Conservation (phyloP, 225 moss, liverwort and hornwort species). For the Marchantia polymorpha region DNA sequence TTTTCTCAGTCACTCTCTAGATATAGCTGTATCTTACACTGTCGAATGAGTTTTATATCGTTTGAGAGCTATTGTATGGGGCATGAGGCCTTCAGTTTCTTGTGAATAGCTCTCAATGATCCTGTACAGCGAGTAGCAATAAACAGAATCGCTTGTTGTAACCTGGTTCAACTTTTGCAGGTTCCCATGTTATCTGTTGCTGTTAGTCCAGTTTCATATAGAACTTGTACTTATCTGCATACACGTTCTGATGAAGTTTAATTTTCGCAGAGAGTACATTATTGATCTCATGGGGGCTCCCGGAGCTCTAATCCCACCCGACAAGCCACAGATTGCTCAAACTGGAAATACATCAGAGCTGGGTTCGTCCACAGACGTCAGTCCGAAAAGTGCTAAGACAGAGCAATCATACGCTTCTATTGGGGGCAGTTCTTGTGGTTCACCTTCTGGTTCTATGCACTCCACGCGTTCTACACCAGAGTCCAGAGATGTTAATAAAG, state of each 20-base stretch:
- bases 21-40: too few relatives aligned
- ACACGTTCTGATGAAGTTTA: conserved; percentile 1
- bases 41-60: too few relatives aligned
- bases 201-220: too few relatives aligned
- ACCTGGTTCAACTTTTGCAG: too few relatives aligned
- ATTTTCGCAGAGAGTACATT: conserved; percentile 41
- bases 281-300: conserved; percentile 52
- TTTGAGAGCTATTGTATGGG: too few relatives aligned
- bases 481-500: conserved; percentile 23
- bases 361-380: conserved; percentile 28
- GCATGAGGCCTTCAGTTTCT: too few relatives aligned
- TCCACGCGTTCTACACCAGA: conserved; percentile 36
- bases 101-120: too few relatives aligned
- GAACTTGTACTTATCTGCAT: neutral
- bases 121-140: too few relatives aligned
- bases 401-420: conserved; percentile 29
- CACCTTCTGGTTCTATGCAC: conserved; percentile 39
- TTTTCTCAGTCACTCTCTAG: too few relatives aligned
- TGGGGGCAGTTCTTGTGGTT: conserved; percentile 33
- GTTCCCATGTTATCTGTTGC: too few relatives aligned
- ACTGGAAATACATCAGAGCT: conserved; percentile 12
- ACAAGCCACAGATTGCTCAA: conserved; percentile 19
- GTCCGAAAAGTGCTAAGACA: conserved; percentile 42
- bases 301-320: conserved; percentile 43
- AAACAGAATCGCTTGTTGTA: too few relatives aligned